phyloP scores from a whole-genome alignment of 495 filamentous ascomycete species.

The Astrothelium subdiscretum region DNA sequence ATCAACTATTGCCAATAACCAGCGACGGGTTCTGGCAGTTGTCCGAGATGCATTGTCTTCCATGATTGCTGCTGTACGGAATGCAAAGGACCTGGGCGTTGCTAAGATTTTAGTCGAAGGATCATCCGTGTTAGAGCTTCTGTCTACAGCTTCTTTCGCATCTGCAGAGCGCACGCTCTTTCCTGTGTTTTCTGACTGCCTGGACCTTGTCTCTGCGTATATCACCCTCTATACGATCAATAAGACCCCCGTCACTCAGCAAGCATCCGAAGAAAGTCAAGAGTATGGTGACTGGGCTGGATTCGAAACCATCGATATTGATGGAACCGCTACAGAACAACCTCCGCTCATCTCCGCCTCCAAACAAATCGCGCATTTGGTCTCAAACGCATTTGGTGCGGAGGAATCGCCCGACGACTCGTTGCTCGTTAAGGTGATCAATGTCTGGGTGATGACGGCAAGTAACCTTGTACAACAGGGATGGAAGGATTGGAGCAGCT shows the following conservation, averaged over 20 bases:
- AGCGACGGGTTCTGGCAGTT: constrained; percentile 47
- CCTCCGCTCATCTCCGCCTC: constrained; percentile 33
- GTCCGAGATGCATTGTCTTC: constrained; percentile 43
- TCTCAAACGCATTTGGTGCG: constrained; percentile 60
- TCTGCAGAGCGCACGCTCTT: constrained; percentile 26
- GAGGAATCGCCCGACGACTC: constrained; percentile 47
- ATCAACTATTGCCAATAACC: constrained; percentile 46
- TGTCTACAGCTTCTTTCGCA: constrained; percentile 26
- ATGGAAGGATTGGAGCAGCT: constrained; percentile 44
- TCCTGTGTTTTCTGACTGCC: constrained; percentile 30
- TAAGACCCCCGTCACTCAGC: constrained; percentile 4
- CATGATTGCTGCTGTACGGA: constrained; percentile 39
- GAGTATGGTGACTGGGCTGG: constrained; percentile 60
- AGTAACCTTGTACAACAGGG: constrained; percentile 22
- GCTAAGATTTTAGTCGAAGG: constrained; percentile 26
- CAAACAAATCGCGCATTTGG: constrained; percentile 41
- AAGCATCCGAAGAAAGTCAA: constrained; percentile 52
- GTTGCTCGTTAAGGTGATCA: constrained; percentile 37
- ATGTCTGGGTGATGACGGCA: constrained; percentile 27
- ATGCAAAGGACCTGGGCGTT: constrained; percentile 26
- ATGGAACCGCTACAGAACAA: constrained; percentile 23
- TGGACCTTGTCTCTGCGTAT: constrained; percentile 32
- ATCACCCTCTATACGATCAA: background rate
- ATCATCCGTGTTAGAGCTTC: constrained; percentile 25
- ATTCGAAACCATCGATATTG: constrained; percentile 15